Conservation (phyloP, 2,329 filamentous ascomycete species). For the Aspergillus latus region DNA sequence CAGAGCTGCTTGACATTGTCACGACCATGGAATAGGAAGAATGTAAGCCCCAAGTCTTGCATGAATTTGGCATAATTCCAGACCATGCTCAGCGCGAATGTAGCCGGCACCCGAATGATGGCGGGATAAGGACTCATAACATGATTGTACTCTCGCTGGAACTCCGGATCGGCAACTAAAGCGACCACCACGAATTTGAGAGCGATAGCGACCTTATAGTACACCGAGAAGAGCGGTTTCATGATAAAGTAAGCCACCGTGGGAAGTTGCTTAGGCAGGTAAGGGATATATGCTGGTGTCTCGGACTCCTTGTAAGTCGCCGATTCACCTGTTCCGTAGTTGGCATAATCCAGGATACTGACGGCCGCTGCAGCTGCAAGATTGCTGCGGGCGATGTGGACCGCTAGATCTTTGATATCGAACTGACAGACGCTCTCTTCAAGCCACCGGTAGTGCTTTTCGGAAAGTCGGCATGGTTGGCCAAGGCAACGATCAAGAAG, state of each 20-base stretch:
- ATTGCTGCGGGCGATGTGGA: conserved; percentile 52
- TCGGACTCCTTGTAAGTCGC: conserved; percentile 26
- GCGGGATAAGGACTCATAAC: conserved; percentile 39
- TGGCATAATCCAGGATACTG: conserved; percentile 34
- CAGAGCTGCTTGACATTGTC: conserved; percentile 49
- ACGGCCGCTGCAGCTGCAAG: conserved; percentile 45
- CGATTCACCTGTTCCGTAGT: conserved; percentile 29
- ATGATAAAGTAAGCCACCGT: conserved; percentile 27
- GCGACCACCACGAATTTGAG: conserved; percentile 53
- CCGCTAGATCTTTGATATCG: conserved; percentile 38
- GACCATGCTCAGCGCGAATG: conserved; percentile 46
- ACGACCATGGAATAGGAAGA: conserved; percentile 52
- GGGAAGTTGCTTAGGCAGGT: conserved; percentile 28
- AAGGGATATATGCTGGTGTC: conserved; percentile 30
- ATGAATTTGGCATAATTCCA: conserved; percentile 50
- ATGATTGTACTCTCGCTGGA: conserved; percentile 52
- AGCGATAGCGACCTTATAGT: conserved; percentile 45
- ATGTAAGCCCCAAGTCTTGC: conserved; percentile 47
- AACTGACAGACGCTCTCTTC: conserved; percentile 41
- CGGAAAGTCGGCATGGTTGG: conserved; percentile 41
- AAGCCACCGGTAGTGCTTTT: conserved; percentile 47
- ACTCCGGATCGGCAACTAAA: conserved; percentile 54
- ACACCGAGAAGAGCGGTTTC: conserved; percentile 41
- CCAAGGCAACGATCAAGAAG: conserved; percentile 50
- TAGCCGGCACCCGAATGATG: conserved; percentile 38